Evolutionary conservation across 2,329 filamentous ascomycete species (phyloP).

Genomic region (Cyanodermella asteris): DNA sequence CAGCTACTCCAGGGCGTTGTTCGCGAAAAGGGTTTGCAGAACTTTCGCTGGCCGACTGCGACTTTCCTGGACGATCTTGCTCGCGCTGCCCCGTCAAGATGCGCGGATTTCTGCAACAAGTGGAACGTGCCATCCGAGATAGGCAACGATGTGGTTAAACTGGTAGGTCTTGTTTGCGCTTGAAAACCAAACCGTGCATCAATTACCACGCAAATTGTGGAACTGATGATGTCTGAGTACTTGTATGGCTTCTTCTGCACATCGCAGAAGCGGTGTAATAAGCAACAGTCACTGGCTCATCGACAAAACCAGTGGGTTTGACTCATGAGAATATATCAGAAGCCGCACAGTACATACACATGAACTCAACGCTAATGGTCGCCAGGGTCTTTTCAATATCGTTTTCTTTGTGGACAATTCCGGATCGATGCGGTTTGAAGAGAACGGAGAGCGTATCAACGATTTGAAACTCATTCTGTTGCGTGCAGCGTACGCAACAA

Average conservation of each 20-base stretch:
- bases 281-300: no score
- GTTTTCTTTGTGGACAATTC: constrained; percentile 44
- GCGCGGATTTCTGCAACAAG: constrained; percentile 32
- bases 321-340: no score
- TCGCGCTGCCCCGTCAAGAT: constrained; percentile 24
- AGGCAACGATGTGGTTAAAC: constrained; percentile 39
- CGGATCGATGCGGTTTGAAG: constrained; percentile 48
- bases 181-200: no score
- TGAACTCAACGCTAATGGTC: no score
- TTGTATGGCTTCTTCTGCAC: no score
- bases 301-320: no score
- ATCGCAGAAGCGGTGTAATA: no score
- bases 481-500: constrained; percentile 40
- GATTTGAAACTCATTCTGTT: constrained; percentile 42
- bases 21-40: constrained; percentile 36
- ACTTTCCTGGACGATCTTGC: constrained; percentile 29
- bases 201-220: no score
- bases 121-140: constrained; percentile 38
- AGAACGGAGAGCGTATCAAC: constrained; percentile 43
- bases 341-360: no score
- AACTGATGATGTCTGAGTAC: no score
- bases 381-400: constrained; percentile 40
- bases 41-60: constrained; percentile 35
- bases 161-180: no score
- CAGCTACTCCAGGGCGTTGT: constrained; percentile 32